phyloP scores from a whole-genome alignment of 1,284 basidiomycete genomes.

The Irpex rosettiformis region DNA sequence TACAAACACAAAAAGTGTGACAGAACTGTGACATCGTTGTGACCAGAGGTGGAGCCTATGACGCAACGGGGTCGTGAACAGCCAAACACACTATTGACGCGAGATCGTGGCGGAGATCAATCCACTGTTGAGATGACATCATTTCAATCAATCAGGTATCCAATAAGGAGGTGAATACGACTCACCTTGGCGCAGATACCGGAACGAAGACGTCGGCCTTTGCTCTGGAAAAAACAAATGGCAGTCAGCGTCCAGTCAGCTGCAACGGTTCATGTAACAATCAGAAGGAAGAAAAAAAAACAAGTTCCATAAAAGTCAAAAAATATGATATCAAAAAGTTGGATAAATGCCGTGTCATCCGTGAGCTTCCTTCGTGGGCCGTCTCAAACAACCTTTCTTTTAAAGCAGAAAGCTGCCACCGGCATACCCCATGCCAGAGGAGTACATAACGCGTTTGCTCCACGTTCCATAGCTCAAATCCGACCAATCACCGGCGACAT shows the following conservation, averaged over 20 bases:
- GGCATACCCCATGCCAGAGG: not conserved
- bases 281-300: not conserved
- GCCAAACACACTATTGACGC: conserved; percentile 25
- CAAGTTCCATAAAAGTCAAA: not conserved
- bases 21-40: conserved; percentile 8
- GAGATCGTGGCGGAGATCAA: conserved; percentile 47
- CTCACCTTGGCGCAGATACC: conserved; percentile 72
- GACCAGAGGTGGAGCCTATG: conserved; percentile 17
- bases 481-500: not conserved
- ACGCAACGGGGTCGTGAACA: conserved; percentile 18
- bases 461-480: not conserved
- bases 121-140: conserved; percentile 30
- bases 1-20: conserved; percentile 1
- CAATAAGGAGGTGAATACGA: conserved; percentile 7
- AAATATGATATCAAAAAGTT: not conserved
- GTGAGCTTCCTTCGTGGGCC: not conserved
- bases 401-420: not conserved
- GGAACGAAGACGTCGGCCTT: conserved; percentile 83
- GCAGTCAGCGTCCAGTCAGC: conserved; percentile 1
- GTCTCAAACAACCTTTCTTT: not conserved
- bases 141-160: conserved; percentile 23
- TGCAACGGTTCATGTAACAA: not conserved
- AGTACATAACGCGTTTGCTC: not conserved
- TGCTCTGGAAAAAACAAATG: conserved; percentile 39
- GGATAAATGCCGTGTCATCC: not conserved